Base-by-base conservation (phyloP, 805 yeast species). In the Debaryomyces hansenii region DNA sequence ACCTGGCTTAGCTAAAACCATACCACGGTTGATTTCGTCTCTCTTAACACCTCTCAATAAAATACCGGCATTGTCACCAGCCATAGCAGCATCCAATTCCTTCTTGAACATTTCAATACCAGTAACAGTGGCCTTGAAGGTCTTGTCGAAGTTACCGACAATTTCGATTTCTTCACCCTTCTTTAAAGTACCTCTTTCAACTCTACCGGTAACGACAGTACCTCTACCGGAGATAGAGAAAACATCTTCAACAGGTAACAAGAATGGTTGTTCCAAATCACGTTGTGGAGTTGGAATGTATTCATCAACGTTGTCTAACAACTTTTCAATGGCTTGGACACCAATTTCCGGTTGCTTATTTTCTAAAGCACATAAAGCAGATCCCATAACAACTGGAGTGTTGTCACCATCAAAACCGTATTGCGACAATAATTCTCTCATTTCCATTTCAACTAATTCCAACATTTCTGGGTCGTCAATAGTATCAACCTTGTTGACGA, bases 91-190 rank as follows among this genome's bases (percentile, higher is more conserved):
- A 75, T 91, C 98, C 64, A 94, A 84, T 72, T 94, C 98, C 82
- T 94, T 94, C 84, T 90, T 91, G 85, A 94, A 94, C 97, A 91
- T 92, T 82, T 94, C 99, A 66, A 94, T 90, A 76, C 98, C 98
- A 48, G 99, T 94, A 54, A 91, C 97, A 53, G 87, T 89, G 60
- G 97, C 84, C 84, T 90, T 92, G 72, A 88, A 70, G 57, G 96
- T 92, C 67, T 82, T 82, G 60, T 84, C 83, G 75, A 86, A 84
- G 81, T 78, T 82, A 66, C 99, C 99, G 53, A 94, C 97, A 68
- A 94, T 85, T 80, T 94, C 98, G 61, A 94, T 78, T 79, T 94
- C 98, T 75, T 92, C 98, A 76, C 98, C 98, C 81, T 91, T 91
- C 85, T 89, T 89, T 73, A 94, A 82, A 57, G 84, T 75, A 77